Conservation (phyloP, 78 protist species). For the Dictyostelium citrinum region DNA sequence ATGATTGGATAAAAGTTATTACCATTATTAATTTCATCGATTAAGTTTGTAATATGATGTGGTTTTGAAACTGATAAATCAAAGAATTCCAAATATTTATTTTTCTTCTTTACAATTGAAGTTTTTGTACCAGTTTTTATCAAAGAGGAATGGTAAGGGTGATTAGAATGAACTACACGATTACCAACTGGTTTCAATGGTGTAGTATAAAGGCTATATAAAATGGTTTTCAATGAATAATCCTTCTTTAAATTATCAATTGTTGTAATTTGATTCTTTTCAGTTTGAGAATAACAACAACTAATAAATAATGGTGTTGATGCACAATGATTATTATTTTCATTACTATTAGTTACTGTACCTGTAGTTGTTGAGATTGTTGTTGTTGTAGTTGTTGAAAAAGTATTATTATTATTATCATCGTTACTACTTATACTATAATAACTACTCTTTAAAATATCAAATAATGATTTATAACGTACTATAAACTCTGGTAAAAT, state of each 20-base stretch:
- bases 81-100: slow-evolving; percentile 62
- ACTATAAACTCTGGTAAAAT: slow-evolving; percentile 62
- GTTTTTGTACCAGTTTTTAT: slow-evolving; percentile 66
- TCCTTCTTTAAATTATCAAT: slow-evolving; percentile 48
- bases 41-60: neutral
- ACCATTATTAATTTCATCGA: neutral
- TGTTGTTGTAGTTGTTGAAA: neutral
- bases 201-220: slow-evolving; percentile 23
- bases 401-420: neutral
- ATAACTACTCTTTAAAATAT: slow-evolving; percentile 49
- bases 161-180: slow-evolving; percentile 24
- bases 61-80: slow-evolving; percentile 7
- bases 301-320: slow-evolving; percentile 37
- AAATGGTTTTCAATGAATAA: neutral
- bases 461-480: slow-evolving; percentile 54
- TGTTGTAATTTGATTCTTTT: slow-evolving; percentile 18
- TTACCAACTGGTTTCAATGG: neutral
- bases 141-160: slow-evolving; percentile 75
- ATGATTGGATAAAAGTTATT: slow-evolving; percentile 24
- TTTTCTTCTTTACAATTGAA: slow-evolving; percentile 16
- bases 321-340: neutral
- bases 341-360: neutral
- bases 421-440: neutral
- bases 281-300: slow-evolving; percentile 34
- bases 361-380: neutral